A percentile compares a stretch with the other conserved stretches of the same genome.
phyloP scores from a whole-genome alignment of 2,329 filamentous ascomycete species.

The Cladosporium sp. region DNA sequence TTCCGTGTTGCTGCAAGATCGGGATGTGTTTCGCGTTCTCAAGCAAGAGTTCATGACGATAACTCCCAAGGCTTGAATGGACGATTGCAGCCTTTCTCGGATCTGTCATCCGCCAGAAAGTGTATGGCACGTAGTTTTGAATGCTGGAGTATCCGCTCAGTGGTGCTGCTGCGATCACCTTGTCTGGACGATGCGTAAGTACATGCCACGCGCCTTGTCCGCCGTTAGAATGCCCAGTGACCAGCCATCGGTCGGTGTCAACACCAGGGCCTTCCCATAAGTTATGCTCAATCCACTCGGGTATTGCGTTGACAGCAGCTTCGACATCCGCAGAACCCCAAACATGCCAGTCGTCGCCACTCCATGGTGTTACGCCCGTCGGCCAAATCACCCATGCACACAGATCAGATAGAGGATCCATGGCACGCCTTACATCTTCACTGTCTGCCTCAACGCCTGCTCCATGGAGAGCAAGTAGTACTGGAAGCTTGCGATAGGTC shows the following conservation, averaged over 20 bases:
- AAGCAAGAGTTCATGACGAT: slow-evolving; percentile 53
- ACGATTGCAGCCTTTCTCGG: slow-evolving; percentile 46
- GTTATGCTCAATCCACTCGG: slow-evolving; percentile 46
- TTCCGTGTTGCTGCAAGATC: slow-evolving; percentile 55
- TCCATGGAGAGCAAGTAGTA: slow-evolving; percentile 53
- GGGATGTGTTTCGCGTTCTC: slow-evolving; percentile 50
- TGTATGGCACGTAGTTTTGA: slow-evolving; percentile 56
- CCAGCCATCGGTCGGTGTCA: slow-evolving; percentile 47
- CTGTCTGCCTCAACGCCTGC: slow-evolving; percentile 54
- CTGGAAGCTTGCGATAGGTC: slow-evolving; percentile 35
- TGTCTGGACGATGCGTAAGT: slow-evolving; percentile 54
- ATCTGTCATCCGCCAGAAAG: slow-evolving; percentile 53
- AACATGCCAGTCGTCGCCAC: slow-evolving; percentile 58
- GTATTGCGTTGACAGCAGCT: slow-evolving; percentile 48
- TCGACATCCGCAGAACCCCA: slow-evolving; percentile 56
- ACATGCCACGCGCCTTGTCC: slow-evolving; percentile 57
- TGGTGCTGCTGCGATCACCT: slow-evolving; percentile 53
- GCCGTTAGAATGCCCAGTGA: slow-evolving; percentile 57
- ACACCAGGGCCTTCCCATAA: slow-evolving; percentile 48
- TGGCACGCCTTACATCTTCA: slow-evolving; percentile 41
- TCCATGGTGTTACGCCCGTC: slow-evolving; percentile 56
- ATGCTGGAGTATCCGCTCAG: slow-evolving; percentile 57
- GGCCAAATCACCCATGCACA: slow-evolving; percentile 55
- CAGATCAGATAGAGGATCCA: slow-evolving; percentile 49
- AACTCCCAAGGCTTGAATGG: slow-evolving; percentile 47